A percentile compares a stretch with the other conserved stretches of the same genome.
These are phyloP conservation scores for Hypoxylon sp. DNA, from an alignment of 2,329 filamentous ascomycete genomes.

Conservation along the genomic window DNA sequence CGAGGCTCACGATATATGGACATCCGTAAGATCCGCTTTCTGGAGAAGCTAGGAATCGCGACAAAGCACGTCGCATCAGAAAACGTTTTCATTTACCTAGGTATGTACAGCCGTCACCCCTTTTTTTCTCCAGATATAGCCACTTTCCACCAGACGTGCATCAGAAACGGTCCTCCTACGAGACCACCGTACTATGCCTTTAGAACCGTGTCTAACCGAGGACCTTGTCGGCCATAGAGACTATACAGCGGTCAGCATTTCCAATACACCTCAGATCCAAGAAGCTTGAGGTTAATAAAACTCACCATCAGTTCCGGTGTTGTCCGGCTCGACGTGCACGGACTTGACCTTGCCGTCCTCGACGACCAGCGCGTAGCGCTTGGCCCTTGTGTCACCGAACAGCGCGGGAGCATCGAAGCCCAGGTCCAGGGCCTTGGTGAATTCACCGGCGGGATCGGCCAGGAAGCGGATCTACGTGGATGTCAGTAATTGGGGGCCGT, in stretches of 20 bases:
- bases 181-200: neutral
- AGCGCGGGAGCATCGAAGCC: conserved; percentile 83
- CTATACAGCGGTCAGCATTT: conserved; percentile 51
- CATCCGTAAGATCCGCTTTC: neutral
- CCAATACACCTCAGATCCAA: neutral
- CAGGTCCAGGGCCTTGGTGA: conserved; percentile 87
- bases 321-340: conserved; percentile 88
- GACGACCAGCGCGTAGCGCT: conserved; percentile 88
- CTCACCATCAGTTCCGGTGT: conserved; percentile 83
- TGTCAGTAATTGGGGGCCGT: neutral
- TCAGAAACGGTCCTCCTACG: neutral
- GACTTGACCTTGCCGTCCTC: conserved; percentile 89
- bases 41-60: neutral
- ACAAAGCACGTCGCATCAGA: neutral
- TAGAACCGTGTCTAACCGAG: conserved; percentile 53
- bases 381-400: conserved; percentile 86
- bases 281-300: conserved; percentile 16
- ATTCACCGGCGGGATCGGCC: conserved; percentile 82
- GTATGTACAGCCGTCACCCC: conserved; percentile 8
- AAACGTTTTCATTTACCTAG: neutral
- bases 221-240: conserved; percentile 68
- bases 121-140: neutral
- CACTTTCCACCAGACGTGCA: neutral
- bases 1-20: neutral
- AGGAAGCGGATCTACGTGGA: conserved; percentile 85